Percentiles rank a stretch among this genome's conserved stretches.
These are phyloP conservation scores for Kodamaea hsintzibuensis DNA, from an alignment of 805 yeast species.

Conservation along the genomic window DNA sequence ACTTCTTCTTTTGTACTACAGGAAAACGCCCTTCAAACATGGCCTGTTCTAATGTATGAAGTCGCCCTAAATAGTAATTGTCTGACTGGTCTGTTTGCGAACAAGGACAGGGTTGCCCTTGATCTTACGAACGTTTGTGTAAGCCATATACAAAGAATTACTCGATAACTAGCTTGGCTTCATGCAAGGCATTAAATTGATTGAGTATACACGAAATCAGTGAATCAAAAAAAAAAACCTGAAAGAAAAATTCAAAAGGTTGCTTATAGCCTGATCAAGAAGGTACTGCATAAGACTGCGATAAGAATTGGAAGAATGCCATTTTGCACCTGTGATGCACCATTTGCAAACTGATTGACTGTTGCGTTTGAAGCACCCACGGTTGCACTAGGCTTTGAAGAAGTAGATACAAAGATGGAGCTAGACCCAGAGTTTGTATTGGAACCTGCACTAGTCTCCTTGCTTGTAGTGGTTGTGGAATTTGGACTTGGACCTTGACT, in stretches of 20 bases:
- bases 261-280: neutral
- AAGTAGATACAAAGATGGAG: neutral
- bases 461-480: slow-evolving; percentile 12
- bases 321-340: neutral
- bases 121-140: neutral
- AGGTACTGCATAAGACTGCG: neutral
- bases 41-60: neutral
- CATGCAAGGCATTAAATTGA: neutral
- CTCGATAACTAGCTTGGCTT: neutral
- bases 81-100: neutral
- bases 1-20: neutral
- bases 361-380: neutral
- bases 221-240: neutral
- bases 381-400: neutral
- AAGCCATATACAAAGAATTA: neutral
- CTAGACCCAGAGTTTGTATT: slow-evolving; percentile 11
- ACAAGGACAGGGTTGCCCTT: no score
- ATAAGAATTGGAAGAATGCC: neutral
- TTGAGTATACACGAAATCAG: neutral
- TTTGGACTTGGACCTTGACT: neutral
- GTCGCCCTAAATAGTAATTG: neutral
- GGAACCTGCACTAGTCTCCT: slow-evolving; percentile 6
- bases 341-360: neutral
- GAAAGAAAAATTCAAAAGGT: neutral
- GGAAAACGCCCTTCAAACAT: neutral